These are phyloP conservation scores for Myxozyma melibiosi DNA, from an alignment of 805 yeast species.

Conservation along the genomic window DNA sequence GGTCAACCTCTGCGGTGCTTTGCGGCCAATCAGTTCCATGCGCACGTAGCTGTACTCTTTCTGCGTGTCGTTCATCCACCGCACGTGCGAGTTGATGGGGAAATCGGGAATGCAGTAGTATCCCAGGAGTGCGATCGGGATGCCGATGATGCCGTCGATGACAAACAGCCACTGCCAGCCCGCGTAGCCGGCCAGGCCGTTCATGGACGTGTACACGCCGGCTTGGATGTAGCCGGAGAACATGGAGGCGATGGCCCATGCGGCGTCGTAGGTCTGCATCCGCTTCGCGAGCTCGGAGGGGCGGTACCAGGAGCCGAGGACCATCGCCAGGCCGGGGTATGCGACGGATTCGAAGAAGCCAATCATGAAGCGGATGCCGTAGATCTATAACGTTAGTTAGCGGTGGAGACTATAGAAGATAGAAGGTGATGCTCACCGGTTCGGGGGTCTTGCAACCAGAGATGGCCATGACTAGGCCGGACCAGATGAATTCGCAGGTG, in stretches of 20 bases:
- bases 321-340: conserved; percentile 52
- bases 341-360: conserved; percentile 56
- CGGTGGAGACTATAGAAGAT: neutral
- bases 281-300: conserved; percentile 61
- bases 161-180: conserved; percentile 56
- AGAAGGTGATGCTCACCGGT: conserved; percentile 40
- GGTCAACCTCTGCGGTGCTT: conserved; percentile 26
- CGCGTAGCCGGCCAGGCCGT: conserved; percentile 55
- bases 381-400: conserved; percentile 27
- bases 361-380: conserved; percentile 28
- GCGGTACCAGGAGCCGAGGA: conserved; percentile 51
- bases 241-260: conserved; percentile 63
- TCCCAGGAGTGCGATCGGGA: conserved; percentile 28
- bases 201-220: conserved; percentile 52
- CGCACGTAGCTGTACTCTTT: conserved; percentile 29
- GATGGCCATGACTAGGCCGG: conserved; percentile 53
- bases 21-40: conserved; percentile 29
- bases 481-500: conserved; percentile 32
- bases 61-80: conserved; percentile 46
- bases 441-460: conserved; percentile 36
- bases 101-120: conserved; percentile 59
- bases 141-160: conserved; percentile 30
- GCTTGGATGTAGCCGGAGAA: conserved; percentile 67
- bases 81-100: conserved; percentile 57
- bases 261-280: conserved; percentile 60